Conservation (phyloP, 140 eudicot genomes). For the Anethum foeniculum region DNA sequence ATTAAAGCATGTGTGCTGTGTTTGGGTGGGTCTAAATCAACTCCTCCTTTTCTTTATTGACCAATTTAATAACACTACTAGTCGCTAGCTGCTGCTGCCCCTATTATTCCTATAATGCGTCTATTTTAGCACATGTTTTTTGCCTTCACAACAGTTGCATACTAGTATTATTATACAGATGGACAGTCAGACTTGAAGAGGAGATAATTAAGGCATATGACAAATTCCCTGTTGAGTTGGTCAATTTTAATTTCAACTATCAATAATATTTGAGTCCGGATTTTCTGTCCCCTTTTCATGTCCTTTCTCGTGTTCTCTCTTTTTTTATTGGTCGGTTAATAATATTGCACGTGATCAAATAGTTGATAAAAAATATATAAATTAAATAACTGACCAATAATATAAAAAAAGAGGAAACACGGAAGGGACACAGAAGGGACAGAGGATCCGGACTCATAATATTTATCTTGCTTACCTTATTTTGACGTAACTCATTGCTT, state of each 20-base stretch:
- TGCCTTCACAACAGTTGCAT: slow-evolving; percentile 3
- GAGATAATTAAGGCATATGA: neutral
- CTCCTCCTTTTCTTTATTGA: neutral
- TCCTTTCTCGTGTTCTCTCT: too few relatives aligned
- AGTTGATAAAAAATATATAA: too few relatives aligned
- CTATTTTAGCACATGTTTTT: slow-evolving; percentile 32
- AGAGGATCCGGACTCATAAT: too few relatives aligned
- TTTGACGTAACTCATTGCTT: neutral
- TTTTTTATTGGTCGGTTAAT: too few relatives aligned
- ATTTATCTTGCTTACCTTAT: neutral
- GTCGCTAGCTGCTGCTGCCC: slow-evolving; percentile 6
- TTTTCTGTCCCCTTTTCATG: too few relatives aligned
- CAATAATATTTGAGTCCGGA: too few relatives aligned
- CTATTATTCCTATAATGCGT: neutral
- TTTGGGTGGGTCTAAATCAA: neutral
- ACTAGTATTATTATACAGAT: too few relatives aligned
- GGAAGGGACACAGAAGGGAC: too few relatives aligned
- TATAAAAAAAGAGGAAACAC: too few relatives aligned
- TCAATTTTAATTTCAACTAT: neutral
- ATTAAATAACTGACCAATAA: too few relatives aligned
- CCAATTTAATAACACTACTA: neutral
- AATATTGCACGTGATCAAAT: too few relatives aligned
- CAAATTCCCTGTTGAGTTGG: neutral
- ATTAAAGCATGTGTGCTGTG: neutral
- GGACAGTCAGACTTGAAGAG: neutral